These are phyloP conservation scores for Limonomyces culmigenus DNA, from an alignment of 1,284 basidiomycete genomes.

Conservation along the genomic window DNA sequence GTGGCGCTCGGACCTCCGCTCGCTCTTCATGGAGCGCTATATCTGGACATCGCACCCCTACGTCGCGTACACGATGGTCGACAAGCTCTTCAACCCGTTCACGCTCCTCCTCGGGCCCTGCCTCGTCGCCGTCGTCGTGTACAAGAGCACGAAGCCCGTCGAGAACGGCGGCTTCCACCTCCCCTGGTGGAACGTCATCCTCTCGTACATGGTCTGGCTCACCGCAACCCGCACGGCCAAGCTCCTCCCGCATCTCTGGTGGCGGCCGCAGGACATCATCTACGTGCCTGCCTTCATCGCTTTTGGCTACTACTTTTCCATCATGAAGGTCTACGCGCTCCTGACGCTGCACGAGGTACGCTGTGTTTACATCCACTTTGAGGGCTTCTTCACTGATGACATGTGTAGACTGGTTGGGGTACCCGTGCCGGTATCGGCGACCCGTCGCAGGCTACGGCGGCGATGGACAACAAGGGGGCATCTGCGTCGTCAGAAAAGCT, in stretches of 20 bases:
- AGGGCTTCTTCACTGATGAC: constrained; percentile 3
- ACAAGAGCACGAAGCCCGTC: constrained; percentile 58
- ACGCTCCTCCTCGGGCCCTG: constrained; percentile 72
- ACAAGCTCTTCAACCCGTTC: constrained; percentile 84
- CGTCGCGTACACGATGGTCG: constrained; percentile 85
- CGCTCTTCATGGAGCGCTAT: constrained; percentile 74
- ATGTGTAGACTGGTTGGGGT: constrained; percentile 67
- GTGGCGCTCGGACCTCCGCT: constrained; percentile 78
- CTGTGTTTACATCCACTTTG: constrained; percentile 5
- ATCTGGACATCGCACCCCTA: constrained; percentile 84
- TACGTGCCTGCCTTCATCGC: constrained; percentile 84
- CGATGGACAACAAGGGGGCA: constrained; percentile 21
- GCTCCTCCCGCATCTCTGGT: constrained; percentile 78
- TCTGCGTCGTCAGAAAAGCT: constrained; percentile 13
- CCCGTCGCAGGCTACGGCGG: constrained; percentile 52
- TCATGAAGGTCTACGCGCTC: constrained; percentile 78
- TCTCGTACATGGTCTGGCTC: constrained; percentile 69
- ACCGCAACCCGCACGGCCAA: constrained; percentile 73
- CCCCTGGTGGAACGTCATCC: constrained; percentile 76
- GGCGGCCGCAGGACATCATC: constrained; percentile 70
- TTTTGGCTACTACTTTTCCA: constrained; percentile 78
- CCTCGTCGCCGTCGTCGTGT: constrained; percentile 61
- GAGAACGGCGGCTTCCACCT: constrained; percentile 72
- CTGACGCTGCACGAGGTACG: constrained; percentile 66
- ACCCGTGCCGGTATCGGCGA: constrained; percentile 83